Conservation (phyloP, 108 stramenopile species). For the Conticribra guillardii region DNA sequence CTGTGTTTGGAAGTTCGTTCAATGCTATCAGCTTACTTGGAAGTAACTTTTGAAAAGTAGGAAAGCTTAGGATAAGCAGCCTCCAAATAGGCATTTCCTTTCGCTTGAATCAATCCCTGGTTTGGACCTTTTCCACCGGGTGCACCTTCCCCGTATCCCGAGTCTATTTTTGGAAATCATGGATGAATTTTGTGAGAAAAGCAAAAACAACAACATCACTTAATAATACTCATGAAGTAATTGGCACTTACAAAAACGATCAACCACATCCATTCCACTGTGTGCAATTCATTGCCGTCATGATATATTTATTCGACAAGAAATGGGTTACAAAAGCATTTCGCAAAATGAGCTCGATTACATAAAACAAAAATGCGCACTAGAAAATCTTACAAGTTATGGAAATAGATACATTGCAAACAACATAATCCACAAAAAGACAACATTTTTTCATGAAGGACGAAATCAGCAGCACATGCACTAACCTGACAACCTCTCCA, state of each 20-base stretch:
- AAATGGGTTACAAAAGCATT: too few species aligned
- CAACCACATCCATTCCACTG: slow-evolving; percentile 90
- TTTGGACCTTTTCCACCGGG: slow-evolving; percentile 82
- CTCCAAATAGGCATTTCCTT: slow-evolving; percentile 79
- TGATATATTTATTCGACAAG: too few species aligned
- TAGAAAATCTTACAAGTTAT: too few species aligned
- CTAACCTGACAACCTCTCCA: slow-evolving; percentile 76
- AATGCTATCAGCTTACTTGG: slow-evolving; percentile 20
- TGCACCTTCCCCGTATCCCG: slow-evolving; percentile 92
- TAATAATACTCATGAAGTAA: too few species aligned
- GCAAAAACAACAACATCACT: background rate
- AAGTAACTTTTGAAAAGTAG: slow-evolving; percentile 71
- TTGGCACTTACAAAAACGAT: slow-evolving; percentile 73
- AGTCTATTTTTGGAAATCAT: slow-evolving; percentile 1
- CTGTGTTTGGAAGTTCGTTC: background rate
- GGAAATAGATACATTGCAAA: too few species aligned
- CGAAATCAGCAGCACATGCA: too few species aligned
- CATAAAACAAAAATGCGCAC: too few species aligned
- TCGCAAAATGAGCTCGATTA: too few species aligned
- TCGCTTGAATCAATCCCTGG: slow-evolving; percentile 79
- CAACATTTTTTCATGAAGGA: too few species aligned
- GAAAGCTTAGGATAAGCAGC: slow-evolving; percentile 76
- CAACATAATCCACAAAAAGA: too few species aligned
- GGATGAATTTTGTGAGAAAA: background rate
- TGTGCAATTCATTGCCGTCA: background rate